Base-by-base conservation (phyloP, 495 filamentous ascomycete species). In the Achaetomiella virescens region DNA sequence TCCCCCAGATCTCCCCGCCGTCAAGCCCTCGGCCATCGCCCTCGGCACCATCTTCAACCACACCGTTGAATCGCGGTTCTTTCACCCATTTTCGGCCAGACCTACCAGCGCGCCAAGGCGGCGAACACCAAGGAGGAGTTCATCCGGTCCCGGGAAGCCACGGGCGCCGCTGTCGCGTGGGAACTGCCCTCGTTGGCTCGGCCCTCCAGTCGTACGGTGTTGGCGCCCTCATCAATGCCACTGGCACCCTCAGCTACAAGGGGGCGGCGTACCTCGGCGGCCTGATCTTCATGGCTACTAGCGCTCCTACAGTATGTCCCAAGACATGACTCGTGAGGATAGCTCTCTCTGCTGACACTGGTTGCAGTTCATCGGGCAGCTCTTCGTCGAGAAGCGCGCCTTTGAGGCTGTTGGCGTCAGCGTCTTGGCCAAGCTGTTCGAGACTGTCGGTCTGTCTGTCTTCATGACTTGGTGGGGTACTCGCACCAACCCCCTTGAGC, bases 381-480 rank as follows among this genome's bases (percentile, higher is more conserved):
- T 96, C 61, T 79, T 96, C 64, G 84, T 88, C 24, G 93, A 97
- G 79, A 95, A 93, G 78, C 84, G 91, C 29, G 87, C 92, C 15
- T 71, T 91, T 9, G 93, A 97, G 70, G 90, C 87, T 46, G 83
- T 97, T 57, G 91, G 90, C 47, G 85, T 97, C 52, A 88, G 85
- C 64, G 83, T 85, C 45, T 72, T 93, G 10, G 84, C 87, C 57
- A 89, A 91, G 65, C 73, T 93, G 61, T 83, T 96, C 57, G 93
- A 98, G 79, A 97, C 93, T 4, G 85, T 97, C 51, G 93, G 93
- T 35, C 79, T 97, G 40, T 88, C 86, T 53, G 63, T 97, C 68
- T 90, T 97, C 81, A 75, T 98, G 57, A 96, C 89, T 61, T 98
- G 87, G 85, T 98, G 93, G 93, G 93, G 93, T 61, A 96, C 92